A percentile compares a stretch with the other conserved stretches of the same genome.
Evolutionary conservation across 2,329 filamentous ascomycete species (phyloP).

Genomic region (Calycina herbarum): DNA sequence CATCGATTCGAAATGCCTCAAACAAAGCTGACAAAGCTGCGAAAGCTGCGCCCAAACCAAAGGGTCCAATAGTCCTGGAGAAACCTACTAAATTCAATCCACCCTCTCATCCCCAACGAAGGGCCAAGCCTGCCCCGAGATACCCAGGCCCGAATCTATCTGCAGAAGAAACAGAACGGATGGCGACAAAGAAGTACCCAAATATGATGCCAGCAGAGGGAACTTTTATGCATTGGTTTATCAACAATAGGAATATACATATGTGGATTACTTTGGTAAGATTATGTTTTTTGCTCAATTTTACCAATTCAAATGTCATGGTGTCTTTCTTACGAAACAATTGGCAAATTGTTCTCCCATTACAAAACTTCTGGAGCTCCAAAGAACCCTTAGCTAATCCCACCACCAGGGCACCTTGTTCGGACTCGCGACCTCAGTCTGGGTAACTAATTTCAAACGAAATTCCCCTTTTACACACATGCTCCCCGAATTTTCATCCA

Average conservation of each 20-base stretch:
- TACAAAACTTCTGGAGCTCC: background rate
- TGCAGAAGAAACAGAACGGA: constrained; percentile 63
- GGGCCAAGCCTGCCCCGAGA: constrained; percentile 57
- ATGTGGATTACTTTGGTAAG: constrained; percentile 79
- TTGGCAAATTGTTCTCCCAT: background rate
- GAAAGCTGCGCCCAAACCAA: constrained; percentile 13
- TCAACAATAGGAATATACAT: constrained; percentile 76
- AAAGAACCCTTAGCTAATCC: constrained; percentile 10
- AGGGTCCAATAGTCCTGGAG: constrained; percentile 70
- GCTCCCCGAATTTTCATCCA: constrained; percentile 68
- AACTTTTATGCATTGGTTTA: constrained; percentile 80
- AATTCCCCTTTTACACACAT: constrained; percentile 79
- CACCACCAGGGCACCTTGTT: constrained; percentile 30
- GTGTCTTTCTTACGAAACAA: background rate
- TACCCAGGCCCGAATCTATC: constrained; percentile 72
- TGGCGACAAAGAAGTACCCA: constrained; percentile 74
- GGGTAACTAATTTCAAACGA: constrained; percentile 74
- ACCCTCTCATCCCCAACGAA: constrained; percentile 79
- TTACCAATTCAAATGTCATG: background rate
- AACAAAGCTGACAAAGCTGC: constrained; percentile 35
- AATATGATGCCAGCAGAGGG: constrained; percentile 85
- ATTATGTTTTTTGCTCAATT: background rate
- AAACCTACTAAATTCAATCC: constrained; percentile 90
- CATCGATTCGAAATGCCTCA: constrained; percentile 36
- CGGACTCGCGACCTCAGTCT: constrained; percentile 69